Evolutionary conservation across 176 grass and related monocot genomes (phyloP).

Genomic region (Cenchrus fungigraminus): DNA sequence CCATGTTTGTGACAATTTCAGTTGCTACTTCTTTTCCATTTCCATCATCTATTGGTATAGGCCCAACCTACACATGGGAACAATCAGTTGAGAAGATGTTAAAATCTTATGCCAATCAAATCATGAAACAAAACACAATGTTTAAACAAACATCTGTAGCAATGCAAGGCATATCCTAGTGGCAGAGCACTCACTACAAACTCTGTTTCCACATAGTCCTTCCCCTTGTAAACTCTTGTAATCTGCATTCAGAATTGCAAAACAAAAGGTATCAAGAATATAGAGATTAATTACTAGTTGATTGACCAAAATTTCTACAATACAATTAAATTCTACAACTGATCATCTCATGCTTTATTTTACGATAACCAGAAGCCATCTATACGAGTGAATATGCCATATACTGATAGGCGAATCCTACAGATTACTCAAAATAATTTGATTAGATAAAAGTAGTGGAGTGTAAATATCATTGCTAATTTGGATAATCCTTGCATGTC

Average conservation of each 20-base stretch:
- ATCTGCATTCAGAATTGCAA: constrained; percentile 49
- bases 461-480: constrained; percentile 10
- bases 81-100: constrained; percentile 29
- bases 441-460: neutral
- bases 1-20: constrained; percentile 77
- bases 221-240: constrained; percentile 82
- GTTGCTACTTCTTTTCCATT: constrained; percentile 90
- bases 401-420: constrained; percentile 22
- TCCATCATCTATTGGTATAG: constrained; percentile 78
- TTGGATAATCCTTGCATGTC: constrained; percentile 1
- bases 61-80: constrained; percentile 70
- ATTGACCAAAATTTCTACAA: constrained; percentile 6
- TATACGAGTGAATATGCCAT: constrained; percentile 7
- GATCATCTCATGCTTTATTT: constrained; percentile 28
- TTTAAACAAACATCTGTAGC: constrained; percentile 19
- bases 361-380: constrained; percentile 10
- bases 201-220: constrained; percentile 87
- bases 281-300: neutral
- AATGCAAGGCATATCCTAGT: constrained; percentile 34
- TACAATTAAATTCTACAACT: constrained; percentile 20
- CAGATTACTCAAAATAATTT: constrained; percentile 13
- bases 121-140: constrained; percentile 9
- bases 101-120: constrained; percentile 31
- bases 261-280: constrained; percentile 17
- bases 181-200: constrained; percentile 68